Base-by-base conservation (phyloP, 257 asterid species). In the Cruciata laevipes region DNA sequence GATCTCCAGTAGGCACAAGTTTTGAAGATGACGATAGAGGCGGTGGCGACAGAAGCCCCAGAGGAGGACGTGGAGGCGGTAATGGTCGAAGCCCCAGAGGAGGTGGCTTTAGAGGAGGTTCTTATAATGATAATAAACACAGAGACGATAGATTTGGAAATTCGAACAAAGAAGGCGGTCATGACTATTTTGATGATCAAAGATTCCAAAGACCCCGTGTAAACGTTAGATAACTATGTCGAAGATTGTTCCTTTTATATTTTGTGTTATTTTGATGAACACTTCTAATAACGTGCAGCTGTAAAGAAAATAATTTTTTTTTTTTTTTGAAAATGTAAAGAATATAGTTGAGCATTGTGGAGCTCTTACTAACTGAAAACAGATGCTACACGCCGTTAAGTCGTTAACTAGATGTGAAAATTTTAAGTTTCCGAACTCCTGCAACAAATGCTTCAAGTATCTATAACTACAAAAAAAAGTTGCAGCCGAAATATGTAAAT, bases 391-490 rank as follows among this genome's bases (percentile, higher is more conserved):
- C 61, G 11, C 24, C 35, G 33, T 33, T 33, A 61, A 30, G n/a
- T n/a, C n/a, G n/a, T 69, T 68, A 71, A 51, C 69, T 60, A 55
- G 62, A 75, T 5, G 38, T 33, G 38, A 27, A 2, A 1, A 27
- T 33, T 5, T 5, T 33, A 58, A 87, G 85, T 75, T 91, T 79
- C 76, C 91, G 78, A 7, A 81, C 89, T 68, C 95, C 91, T 87
- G 66, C 77, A 77, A 78, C 62, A 44, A 61, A 38, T 38, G 47
- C 8, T 60, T 49, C 21, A 30, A 10, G 37, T 59, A n/a, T n/a
- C n/a, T n/a, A n/a, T 69, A n/a, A 52, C 51, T 62, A 38, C 44
- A n/a, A n/a, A n/a, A 40, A 40, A 40, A 40, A 11, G 47, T 40
- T 40, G 12, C 14, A 40, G 14, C 47, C 44, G 10, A 40, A 9